These are phyloP conservation scores for Boletus mariae DNA, from an alignment of 1,284 basidiomycete genomes.

Conservation along the genomic window DNA sequence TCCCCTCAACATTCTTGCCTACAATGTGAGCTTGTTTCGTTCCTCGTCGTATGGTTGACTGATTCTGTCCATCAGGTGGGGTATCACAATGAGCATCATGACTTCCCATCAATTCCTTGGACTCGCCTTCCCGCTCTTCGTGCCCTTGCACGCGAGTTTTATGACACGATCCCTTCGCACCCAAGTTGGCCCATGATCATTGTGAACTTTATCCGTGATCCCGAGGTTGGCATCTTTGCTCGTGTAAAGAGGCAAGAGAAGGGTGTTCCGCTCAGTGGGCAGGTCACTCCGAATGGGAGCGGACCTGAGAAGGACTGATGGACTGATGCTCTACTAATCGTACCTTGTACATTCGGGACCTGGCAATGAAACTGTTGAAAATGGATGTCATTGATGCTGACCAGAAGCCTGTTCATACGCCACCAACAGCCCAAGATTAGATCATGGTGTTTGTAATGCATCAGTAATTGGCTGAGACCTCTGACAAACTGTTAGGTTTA, in stretches of 20 bases:
- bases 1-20: constrained; percentile 85
- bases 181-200: constrained; percentile 94
- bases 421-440: background rate
- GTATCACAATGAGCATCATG: constrained; percentile 99
- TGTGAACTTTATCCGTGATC: constrained; percentile 89
- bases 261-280: constrained; percentile 18
- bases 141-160: constrained; percentile 87
- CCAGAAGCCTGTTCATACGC: background rate
- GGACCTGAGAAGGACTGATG: constrained; percentile 17
- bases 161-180: constrained; percentile 85
- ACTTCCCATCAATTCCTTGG: constrained; percentile 96
- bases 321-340: constrained; percentile 17
- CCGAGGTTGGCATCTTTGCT: constrained; percentile 73
- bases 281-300: constrained; percentile 16
- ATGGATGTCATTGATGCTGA: background rate
- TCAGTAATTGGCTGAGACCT: no score
- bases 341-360: constrained; percentile 18
- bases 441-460: no score
- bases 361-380: constrained; percentile 7
- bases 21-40: constrained; percentile 66
- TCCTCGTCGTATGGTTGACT: background rate
- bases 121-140: constrained; percentile 86
- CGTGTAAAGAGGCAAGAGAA: constrained; percentile 44
- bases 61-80: constrained; percentile 62
- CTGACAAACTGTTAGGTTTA: no score